phyloP scores from a whole-genome alignment of 192 early-diverging fungal genomes.

The Dissophora ornata region DNA sequence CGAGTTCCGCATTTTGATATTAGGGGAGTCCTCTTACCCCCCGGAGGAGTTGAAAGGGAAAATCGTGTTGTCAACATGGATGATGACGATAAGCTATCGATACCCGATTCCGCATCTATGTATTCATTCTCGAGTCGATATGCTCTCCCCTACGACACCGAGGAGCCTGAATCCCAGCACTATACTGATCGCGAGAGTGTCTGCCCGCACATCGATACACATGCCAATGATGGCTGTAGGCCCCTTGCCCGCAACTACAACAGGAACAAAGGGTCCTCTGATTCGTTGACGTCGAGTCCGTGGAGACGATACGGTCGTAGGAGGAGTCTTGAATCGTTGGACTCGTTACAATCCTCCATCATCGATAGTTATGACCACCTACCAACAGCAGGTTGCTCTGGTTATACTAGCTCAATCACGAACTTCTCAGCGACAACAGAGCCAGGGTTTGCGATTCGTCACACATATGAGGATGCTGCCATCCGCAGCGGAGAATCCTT shows the following conservation, averaged over 20 bases:
- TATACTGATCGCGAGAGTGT: background rate
- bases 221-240: background rate
- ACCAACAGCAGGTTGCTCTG: too few relatives aligned
- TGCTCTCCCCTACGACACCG: constrained; percentile 4
- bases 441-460: too few relatives aligned
- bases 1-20: too few relatives aligned
- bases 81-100: background rate
- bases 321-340: background rate
- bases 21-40: too few relatives aligned
- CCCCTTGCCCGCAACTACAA: background rate
- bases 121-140: constrained; percentile 28
- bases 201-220: background rate
- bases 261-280: background rate
- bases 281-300: background rate
- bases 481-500: too few relatives aligned
- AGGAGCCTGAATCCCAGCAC: constrained; percentile 1
- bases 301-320: constrained; percentile 2
- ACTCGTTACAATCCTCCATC: background rate
- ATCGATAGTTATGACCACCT: background rate
- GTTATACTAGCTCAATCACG: too few relatives aligned
- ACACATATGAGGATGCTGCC: too few relatives aligned
- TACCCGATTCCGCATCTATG: constrained; percentile 3
- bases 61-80: too few relatives aligned
- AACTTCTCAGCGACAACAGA: too few relatives aligned
- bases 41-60: too few relatives aligned